Evolutionary conservation across 176 grass and related monocot species (phyloP).

Genomic region (Cenchrus purpureus): DNA sequence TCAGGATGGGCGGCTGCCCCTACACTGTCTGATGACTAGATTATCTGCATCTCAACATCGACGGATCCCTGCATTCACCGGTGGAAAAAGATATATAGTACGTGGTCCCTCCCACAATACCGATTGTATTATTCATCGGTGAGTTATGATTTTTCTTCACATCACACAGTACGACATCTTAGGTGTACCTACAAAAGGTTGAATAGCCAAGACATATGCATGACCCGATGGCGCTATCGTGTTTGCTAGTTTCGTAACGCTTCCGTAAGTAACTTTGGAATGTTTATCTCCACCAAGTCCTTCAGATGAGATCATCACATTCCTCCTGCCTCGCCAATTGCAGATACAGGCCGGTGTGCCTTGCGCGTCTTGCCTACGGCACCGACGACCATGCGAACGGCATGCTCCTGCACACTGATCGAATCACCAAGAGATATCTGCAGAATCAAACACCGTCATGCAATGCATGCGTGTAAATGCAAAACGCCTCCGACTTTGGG

Average conservation of each 20-base stretch:
- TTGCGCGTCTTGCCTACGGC: constrained; percentile 34
- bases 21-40: constrained; percentile 23
- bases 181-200: not conserved
- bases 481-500: not conserved
- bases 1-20: not conserved
- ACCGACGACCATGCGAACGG: constrained; percentile 28
- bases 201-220: not conserved
- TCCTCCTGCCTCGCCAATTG: constrained; percentile 29
- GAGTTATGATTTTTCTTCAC: not conserved
- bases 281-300: not conserved
- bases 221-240: not conserved
- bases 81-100: not conserved
- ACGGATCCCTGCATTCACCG: too few species aligned
- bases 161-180: not conserved
- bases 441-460: not conserved
- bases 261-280: not conserved
- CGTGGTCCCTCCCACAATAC: not conserved
- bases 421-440: not conserved
- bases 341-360: not conserved
- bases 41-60: constrained; percentile 4
- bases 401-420: constrained; percentile 8
- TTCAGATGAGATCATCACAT: constrained; percentile 8
- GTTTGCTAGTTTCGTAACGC: not conserved
- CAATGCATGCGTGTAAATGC: not conserved
- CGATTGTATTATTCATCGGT: not conserved